Base-by-base conservation (phyloP, 2,329 filamentous ascomycete species). In the Penicillium verrucosum region DNA sequence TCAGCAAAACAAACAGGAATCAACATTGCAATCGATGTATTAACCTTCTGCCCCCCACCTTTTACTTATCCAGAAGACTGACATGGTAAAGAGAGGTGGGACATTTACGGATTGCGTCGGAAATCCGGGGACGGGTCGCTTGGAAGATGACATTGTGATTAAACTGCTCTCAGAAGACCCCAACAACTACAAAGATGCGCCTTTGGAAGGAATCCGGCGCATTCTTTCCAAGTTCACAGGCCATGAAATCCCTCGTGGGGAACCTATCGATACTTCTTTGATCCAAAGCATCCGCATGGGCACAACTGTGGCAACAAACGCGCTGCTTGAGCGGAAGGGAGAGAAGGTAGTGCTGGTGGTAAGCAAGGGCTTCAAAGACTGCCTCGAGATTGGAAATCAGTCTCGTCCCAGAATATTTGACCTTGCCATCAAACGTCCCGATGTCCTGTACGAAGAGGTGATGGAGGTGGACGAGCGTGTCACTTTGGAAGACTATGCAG, bases 271-370 rank as follows among this genome's bases (percentile, higher is more conserved):
- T 72, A 96, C 92, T 1, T 84, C 86, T 18, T 78, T 86, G 68
- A 95, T 97, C 65, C 90, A 94, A 65, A 92, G 89, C 54, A 96
- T 97, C 71, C 88, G 92, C 46, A 97, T 97, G 92, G 92, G 92
- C 43, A 97, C 92, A 1, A 97, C 92, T 0, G 92, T 97, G 12
- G 92, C 92, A 10, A 97, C 92, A 0, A 97, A 97, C 73, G 92
- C 92, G 0, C 76, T 97, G 54, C 81, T 97, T 2, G 92, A 97
- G 74, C 81, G 92, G 56, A 96, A 96, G 74, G 92, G 92, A 46
- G 92, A 96, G 76, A 86, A 85, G 65, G 93, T 94, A 69, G 92
- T 90, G 14, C 82, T 97, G 74, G 85, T 96, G 1, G 90, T 95
- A 11, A 96, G 90, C 1, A 87, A 86, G 63, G 92, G 92, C 0